Conservation (phyloP, 495 filamentous ascomycete genomes). For the Bacidia gigantensis region DNA sequence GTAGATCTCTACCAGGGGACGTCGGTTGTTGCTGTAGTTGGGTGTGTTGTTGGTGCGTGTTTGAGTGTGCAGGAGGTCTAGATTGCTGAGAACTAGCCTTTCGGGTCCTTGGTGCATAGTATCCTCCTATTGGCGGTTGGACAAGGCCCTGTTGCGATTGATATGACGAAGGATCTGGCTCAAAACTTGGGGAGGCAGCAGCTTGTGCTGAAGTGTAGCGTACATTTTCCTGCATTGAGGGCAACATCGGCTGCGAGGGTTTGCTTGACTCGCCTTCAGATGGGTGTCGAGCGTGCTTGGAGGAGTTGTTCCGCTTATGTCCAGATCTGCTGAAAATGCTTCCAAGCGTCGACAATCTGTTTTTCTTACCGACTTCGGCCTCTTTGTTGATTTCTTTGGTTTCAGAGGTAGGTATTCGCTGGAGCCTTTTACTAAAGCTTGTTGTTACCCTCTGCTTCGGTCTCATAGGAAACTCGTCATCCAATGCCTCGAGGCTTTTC, state of each 20-base stretch:
- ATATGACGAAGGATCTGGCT: neutral
- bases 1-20: neutral
- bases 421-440: constrained; percentile 14
- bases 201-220: neutral
- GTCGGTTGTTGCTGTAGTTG: neutral
- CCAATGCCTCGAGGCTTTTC: constrained; percentile 12
- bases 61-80: neutral
- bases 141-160: neutral
- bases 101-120: constrained; percentile 20
- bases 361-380: constrained; percentile 28
- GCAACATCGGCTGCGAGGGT: neutral
- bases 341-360: constrained; percentile 33
- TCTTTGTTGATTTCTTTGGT: constrained; percentile 21
- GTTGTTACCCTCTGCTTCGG: constrained; percentile 1
- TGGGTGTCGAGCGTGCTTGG: neutral
- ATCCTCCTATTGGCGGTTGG: constrained; percentile 17
- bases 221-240: constrained; percentile 2
- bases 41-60: neutral
- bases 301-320: constrained; percentile 14
- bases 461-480: constrained; percentile 22
- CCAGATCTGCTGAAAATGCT: constrained; percentile 15
- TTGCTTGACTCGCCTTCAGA: neutral
- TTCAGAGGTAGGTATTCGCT: constrained; percentile 17
- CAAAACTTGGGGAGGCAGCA: neutral
- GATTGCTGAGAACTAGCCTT: constrained; percentile 3